phyloP scores from a whole-genome alignment of 495 filamentous ascomycete genomes.

The Aspergillus bertholletiae region DNA sequence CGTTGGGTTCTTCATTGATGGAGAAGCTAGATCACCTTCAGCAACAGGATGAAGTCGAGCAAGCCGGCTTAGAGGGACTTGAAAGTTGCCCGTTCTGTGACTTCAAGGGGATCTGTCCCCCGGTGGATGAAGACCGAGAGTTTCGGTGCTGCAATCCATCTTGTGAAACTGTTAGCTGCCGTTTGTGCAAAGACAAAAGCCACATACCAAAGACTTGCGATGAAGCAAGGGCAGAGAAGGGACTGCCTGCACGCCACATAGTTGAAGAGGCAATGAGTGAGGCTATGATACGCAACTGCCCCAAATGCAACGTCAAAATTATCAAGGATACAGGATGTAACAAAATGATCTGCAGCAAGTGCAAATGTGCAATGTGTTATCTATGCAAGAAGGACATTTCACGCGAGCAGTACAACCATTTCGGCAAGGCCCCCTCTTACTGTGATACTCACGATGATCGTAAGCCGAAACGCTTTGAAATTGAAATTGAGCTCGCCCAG shows the following conservation, averaged over 20 bases:
- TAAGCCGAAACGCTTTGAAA: conserved; percentile 52
- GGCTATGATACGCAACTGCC: conserved; percentile 63
- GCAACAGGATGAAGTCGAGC: conserved; percentile 61
- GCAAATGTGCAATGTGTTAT: conserved; percentile 61
- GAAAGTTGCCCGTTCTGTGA: conserved; percentile 79
- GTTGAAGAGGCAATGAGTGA: conserved; percentile 83
- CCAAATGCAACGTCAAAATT: conserved; percentile 57
- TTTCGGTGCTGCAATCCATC: conserved; percentile 67
- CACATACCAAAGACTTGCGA: conserved; percentile 75
- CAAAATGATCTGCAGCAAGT: conserved; percentile 70
- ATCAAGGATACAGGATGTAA: conserved; percentile 82
- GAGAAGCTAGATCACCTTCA: conserved; percentile 65
- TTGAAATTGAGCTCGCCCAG: conserved; percentile 66
- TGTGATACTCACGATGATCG: conserved; percentile 66
- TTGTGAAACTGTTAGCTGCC: conserved; percentile 67
- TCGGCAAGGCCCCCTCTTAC: conserved; percentile 36
- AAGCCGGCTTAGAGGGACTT: conserved; percentile 63
- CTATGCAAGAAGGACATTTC: conserved; percentile 57
- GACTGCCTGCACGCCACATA: conserved; percentile 54
- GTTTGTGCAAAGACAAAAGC: conserved; percentile 65
- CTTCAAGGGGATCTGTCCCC: conserved; percentile 67
- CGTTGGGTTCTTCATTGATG: conserved; percentile 53
- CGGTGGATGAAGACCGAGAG: conserved; percentile 67
- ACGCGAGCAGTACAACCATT: conserved; percentile 22
- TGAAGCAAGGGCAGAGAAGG: conserved; percentile 60